These are phyloP conservation scores for Zanthoxylum bungeanum DNA, from an alignment of 345 rosid species.

Conservation along the genomic window DNA sequence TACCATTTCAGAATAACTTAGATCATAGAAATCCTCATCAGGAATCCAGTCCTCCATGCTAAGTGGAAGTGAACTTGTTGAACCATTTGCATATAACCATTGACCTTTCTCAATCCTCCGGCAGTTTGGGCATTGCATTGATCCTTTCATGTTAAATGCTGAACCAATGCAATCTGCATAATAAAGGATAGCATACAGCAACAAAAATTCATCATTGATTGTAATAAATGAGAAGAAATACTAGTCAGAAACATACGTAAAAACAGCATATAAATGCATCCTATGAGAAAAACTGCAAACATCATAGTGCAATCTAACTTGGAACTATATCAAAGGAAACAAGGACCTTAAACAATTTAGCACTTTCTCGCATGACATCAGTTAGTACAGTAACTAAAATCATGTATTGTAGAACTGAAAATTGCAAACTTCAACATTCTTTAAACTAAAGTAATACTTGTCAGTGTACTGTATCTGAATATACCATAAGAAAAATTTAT, in stretches of 20 bases:
- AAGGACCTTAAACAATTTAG: neutral
- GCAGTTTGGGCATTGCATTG: conserved; percentile 87
- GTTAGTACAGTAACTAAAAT: neutral
- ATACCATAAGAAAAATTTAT: neutral
- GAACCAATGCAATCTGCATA: conserved; percentile 79
- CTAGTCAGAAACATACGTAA: neutral
- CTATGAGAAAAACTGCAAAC: neutral
- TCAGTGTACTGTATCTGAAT: neutral
- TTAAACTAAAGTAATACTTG: neutral
- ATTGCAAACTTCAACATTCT: neutral
- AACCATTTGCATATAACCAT: conserved; percentile 67
- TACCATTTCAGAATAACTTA: conserved; percentile 62
- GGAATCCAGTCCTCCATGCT: conserved; percentile 60
- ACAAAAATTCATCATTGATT: neutral
- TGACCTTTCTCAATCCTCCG: conserved; percentile 71
- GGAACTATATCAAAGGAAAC: neutral
- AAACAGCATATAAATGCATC: neutral
- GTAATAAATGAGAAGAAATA: neutral
- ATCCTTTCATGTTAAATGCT: conserved; percentile 72
- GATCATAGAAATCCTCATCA: conserved; percentile 52
- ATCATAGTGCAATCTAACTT: neutral
- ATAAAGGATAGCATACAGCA: neutral
- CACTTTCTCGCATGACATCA: neutral
- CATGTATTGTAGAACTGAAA: neutral
- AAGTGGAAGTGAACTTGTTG: conserved; percentile 41